Evolutionary conservation across 2,329 filamentous ascomycete genomes (phyloP), one percentile per base, ranked within the genome.

Genomic region (Gremmenia infestans): DNA sequence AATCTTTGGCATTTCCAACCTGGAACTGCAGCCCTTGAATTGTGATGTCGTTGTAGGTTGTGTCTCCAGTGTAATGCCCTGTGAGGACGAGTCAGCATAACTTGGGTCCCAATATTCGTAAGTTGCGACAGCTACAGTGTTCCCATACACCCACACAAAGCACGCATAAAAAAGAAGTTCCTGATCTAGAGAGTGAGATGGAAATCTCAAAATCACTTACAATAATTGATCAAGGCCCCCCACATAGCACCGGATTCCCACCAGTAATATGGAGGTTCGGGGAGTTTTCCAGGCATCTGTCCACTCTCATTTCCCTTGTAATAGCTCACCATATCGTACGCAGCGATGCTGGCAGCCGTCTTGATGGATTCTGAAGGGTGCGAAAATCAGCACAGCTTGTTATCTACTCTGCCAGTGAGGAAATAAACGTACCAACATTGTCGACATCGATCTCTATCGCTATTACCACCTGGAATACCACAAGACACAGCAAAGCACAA

Each of bases 151-250:
- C 25, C 7, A 40, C 5, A n/a, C 37, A 40, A 17, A 15, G 14
- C 14, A 15, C 2, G 37, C 14, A 40, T 17, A 22, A 4, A 3
- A 28, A 1, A 8, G 7, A 7, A 8, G 25, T 28, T 28, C 25
- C 7, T 28, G 25, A 28, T 8, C 25, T 8, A 8, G 25, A 28
- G 8, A 28, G 25, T 28, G 25, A 28, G 25, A 28, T 28, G 25
- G 25, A 28, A 11, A 6, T 45, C 42, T 23, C 11, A 5, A 45
- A 23, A 17, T 23, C 42, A 45, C 42, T 17, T 45, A 45, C 42
- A 94, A 69, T 93, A 94, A 63, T 93, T 87, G 52, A 94, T 77
- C 54, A 94, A 73, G 3, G 86, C 77, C 28, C 81, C 81, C 72
- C 84, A 77, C 75, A 91, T 83, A 52, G 87, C 87, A 51, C 88